Conservation (phyloP, 2,329 filamentous ascomycete species). For the Aspergillus terreus region DNA sequence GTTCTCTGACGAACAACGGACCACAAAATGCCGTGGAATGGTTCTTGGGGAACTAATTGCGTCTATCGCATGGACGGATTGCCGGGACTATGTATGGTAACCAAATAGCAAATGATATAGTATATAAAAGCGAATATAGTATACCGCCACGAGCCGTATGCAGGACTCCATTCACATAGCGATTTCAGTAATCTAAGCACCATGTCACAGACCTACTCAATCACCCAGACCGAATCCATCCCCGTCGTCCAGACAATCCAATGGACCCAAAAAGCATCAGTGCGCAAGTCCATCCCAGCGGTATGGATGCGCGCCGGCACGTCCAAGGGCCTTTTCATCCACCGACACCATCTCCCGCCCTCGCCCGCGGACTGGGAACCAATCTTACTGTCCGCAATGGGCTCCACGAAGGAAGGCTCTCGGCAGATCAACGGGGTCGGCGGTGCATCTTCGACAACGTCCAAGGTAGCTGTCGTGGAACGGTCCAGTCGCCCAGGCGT, state of each 20-base stretch:
- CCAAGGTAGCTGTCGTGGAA: conserved; percentile 64
- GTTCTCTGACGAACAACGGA: background rate
- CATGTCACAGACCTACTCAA: background rate
- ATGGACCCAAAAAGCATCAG: background rate
- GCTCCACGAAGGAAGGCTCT: conserved; percentile 23
- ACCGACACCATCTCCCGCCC: conserved; percentile 28
- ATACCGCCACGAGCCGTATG: background rate
- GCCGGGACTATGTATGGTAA: no score
- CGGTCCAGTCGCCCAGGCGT: conserved; percentile 42
- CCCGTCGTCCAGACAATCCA: background rate
- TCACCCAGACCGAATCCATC: background rate
- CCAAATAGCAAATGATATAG: background rate
- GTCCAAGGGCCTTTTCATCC: conserved; percentile 40
- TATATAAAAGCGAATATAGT: background rate
- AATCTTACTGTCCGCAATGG: conserved; percentile 31
- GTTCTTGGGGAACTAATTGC: background rate
- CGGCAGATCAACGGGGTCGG: conserved; percentile 68
- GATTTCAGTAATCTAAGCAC: background rate
- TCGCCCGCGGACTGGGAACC: conserved; percentile 23
- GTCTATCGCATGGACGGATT: no score
- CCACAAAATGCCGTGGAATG: background rate
- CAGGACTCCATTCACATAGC: background rate
- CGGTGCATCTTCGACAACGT: conserved; percentile 62
- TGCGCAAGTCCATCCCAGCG: conserved; percentile 22
- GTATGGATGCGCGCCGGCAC: conserved; percentile 40